Conservation (phyloP, 192 early-diverging fungal genomes). For the Entomortierella chlamydospora region DNA sequence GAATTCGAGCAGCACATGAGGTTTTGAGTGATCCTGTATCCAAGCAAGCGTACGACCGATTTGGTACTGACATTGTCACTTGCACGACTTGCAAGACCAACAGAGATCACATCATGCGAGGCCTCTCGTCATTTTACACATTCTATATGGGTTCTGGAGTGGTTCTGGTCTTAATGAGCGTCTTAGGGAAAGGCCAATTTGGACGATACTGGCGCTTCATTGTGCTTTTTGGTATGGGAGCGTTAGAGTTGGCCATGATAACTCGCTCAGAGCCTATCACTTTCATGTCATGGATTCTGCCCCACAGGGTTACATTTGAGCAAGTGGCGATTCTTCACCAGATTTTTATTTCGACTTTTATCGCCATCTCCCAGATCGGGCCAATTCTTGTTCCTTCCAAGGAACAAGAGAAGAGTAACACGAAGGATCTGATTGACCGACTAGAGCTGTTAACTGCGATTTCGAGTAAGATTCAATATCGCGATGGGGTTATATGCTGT, state of each 20-base stretch:
- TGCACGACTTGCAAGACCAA: constrained; percentile 48
- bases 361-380: constrained; percentile 60
- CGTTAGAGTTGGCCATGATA: constrained; percentile 57
- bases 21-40: constrained; percentile 48
- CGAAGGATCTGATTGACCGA: constrained; percentile 29
- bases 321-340: constrained; percentile 58
- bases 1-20: constrained; percentile 51
- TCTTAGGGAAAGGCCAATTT: constrained; percentile 63
- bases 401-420: constrained; percentile 34
- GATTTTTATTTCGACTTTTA: constrained; percentile 57
- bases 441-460: constrained; percentile 54
- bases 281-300: constrained; percentile 38
- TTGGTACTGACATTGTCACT: constrained; percentile 41
- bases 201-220: constrained; percentile 61
- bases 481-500: too few species aligned
- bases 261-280: constrained; percentile 27
- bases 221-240: constrained; percentile 58
- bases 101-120: constrained; percentile 35
- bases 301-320: constrained; percentile 54
- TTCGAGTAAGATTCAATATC: constrained; percentile 29
- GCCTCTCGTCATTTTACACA: constrained; percentile 27
- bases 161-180: constrained; percentile 53
- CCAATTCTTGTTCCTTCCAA: constrained; percentile 58
- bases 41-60: constrained; percentile 55
- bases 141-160: constrained; percentile 58